Conservation (phyloP, 768 basidiomycete species). For the Pleurotus djamor region DNA sequence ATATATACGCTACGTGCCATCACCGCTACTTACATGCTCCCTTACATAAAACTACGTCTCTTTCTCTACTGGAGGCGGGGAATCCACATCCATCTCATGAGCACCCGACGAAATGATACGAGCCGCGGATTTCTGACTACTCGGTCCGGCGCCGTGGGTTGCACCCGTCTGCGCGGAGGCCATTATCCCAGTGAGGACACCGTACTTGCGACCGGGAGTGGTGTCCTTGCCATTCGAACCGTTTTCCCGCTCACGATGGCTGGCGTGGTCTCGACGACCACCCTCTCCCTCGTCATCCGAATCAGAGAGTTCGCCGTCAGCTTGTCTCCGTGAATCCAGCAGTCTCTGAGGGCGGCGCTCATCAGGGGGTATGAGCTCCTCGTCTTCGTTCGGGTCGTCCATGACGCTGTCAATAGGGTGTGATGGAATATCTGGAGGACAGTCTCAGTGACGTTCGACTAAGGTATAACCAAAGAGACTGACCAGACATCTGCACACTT, state of each 20-base stretch:
- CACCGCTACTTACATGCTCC: background rate
- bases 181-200: constrained; percentile 73
- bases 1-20: too few relatives aligned
- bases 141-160: constrained; percentile 75
- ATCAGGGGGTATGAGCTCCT: constrained; percentile 78
- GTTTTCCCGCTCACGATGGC: constrained; percentile 48
- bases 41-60: background rate
- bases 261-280: constrained; percentile 67
- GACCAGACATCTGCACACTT: constrained; percentile 88
- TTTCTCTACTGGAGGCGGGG: constrained; percentile 24
- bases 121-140: constrained; percentile 59
- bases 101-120: constrained; percentile 36
- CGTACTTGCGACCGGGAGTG: constrained; percentile 51
- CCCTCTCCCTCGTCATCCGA: constrained; percentile 98
- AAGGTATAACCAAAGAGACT: constrained; percentile 3
- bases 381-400: constrained; percentile 80
- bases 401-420: constrained; percentile 82
- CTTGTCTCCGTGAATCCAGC: constrained; percentile 79
- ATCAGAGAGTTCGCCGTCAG: constrained; percentile 89
- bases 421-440: constrained; percentile 70
- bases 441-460: background rate
- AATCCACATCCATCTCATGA: constrained; percentile 48
- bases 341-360: constrained; percentile 72
- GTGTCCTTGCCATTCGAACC: constrained; percentile 39
- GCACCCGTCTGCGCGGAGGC: constrained; percentile 53